Percentiles rank a stretch among this genome's conserved stretches.
Conservation (phyloP, 139 green algal genomes). For the Yamagishiella unicocca region DNA sequence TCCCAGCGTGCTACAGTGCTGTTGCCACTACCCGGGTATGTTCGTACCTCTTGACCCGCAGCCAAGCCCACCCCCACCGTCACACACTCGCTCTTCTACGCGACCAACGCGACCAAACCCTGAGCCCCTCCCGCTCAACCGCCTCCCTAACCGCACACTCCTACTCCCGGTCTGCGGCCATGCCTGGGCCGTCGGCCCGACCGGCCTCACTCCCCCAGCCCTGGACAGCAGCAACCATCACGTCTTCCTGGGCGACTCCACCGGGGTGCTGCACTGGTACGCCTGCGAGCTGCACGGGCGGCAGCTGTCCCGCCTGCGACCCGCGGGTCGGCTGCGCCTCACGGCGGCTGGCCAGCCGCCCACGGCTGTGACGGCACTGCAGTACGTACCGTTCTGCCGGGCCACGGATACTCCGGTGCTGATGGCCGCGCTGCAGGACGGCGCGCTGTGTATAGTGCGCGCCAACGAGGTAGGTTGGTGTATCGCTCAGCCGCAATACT, state of each 20-base stretch:
- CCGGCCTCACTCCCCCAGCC: constrained; percentile 1
- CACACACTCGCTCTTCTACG: no score
- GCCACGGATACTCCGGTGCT: constrained; percentile 49
- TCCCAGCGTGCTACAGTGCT: no score
- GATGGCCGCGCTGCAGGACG: constrained; percentile 35
- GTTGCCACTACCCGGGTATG: no score
- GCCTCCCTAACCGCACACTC: not conserved
- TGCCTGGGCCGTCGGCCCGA: not conserved
- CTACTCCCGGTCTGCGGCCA: no score
- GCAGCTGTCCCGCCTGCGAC: constrained; percentile 39
- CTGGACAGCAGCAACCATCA: constrained; percentile 49
- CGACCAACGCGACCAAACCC: no score
- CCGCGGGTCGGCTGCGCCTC: constrained; percentile 3
- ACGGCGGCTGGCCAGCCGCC: not conserved
- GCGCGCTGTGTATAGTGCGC: constrained; percentile 35
- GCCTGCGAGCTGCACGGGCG: constrained; percentile 32
- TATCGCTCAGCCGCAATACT: no score
- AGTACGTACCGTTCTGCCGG: constrained; percentile 58
- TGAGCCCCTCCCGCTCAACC: not conserved
- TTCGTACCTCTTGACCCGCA: no score
- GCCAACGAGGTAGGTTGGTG: constrained; percentile 44
- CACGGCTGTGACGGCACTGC: not conserved
- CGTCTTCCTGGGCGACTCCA: constrained; percentile 45
- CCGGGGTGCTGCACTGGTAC: constrained; percentile 33
- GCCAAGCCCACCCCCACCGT: no score